phyloP scores from a whole-genome alignment of 2,329 filamentous ascomycete species.

The Pleomassaria siparia region DNA sequence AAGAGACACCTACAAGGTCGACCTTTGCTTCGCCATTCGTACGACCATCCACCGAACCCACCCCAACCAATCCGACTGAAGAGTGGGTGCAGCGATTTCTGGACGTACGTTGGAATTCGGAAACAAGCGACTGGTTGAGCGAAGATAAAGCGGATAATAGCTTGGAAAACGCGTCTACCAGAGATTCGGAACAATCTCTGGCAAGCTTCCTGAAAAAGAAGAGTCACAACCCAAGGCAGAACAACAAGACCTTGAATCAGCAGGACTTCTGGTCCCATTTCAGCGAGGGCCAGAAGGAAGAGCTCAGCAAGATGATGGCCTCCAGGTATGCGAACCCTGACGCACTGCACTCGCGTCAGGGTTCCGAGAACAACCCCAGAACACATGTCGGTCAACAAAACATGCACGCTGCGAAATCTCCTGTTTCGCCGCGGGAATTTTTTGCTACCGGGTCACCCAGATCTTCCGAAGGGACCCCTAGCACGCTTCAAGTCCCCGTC shows the following conservation, averaged over 20 bases:
- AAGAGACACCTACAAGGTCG: constrained; percentile 30
- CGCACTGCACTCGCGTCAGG: constrained; percentile 38
- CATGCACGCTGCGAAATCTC: constrained; percentile 20
- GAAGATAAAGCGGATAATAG: constrained; percentile 71
- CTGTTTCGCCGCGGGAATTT: constrained; percentile 20
- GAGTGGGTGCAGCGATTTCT: constrained; percentile 86
- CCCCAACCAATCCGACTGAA: constrained; percentile 61
- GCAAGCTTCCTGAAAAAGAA: constrained; percentile 18
- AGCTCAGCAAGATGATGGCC: constrained; percentile 43
- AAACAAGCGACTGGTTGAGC: constrained; percentile 80
- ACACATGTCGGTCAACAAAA: constrained; percentile 20
- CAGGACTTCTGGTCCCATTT: constrained; percentile 52
- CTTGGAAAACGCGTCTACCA: constrained; percentile 21
- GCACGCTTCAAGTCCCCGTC: constrained; percentile 12
- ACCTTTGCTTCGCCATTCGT: constrained; percentile 23
- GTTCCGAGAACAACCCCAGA: constrained; percentile 22
- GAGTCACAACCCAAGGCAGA: constrained; percentile 46
- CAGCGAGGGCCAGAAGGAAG: constrained; percentile 41
- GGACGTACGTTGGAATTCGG: constrained; percentile 67
- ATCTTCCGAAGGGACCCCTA: constrained; percentile 20
- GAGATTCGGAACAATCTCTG: constrained; percentile 5
- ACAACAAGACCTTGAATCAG: constrained; percentile 53
- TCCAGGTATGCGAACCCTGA: constrained; percentile 43
- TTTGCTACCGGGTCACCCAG: constrained; percentile 20
- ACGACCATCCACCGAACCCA: constrained; percentile 26